Base-by-base conservation (phyloP, 2,329 filamentous ascomycete genomes). In the Neofusicoccum ribis region DNA sequence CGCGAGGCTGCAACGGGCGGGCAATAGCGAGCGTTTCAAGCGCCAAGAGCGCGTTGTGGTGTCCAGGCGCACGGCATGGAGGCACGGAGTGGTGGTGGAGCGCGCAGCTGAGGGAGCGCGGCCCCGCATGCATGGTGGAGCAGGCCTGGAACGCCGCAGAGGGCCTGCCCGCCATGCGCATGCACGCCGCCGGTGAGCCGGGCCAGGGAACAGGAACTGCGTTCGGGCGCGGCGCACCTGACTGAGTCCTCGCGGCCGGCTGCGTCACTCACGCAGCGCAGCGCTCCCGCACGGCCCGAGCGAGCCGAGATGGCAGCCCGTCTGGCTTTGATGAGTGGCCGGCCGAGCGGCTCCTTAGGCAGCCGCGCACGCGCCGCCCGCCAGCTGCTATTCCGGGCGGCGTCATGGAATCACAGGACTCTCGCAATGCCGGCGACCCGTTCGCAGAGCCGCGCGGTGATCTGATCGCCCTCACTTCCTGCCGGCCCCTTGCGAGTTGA, bases 371-470 rank as follows among this genome's bases (percentile, higher is more conserved):
- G 43, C 43, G 27, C 14, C 56, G 8, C n/a, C 9, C 1, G 9
- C 2, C 23, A 15, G 46, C 59, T 62, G 44, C 59, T 51, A 51
- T 62, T 51, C 43, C 46, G 46, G 36, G 59, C 34, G n/a, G 15
- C 8, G 46, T 20, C 17, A 50, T 20, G 47, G 59, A 62, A 62
- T 62, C 59, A 62, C 59, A 62, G 59, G 59, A 62, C 59, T 27
- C 37, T 51, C 46, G 46, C 46, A 62, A 62, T 62, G 59, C 59
- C 59, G 58, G 44, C 43, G 58, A 61, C 20, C 44, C 58, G 58
- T 49, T 15, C 39, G 59, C 46, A 62, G 47, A 44, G 59, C 46
- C 59, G 7, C 20, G 8, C 6, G 59, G 46, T 51, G 59, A 43
- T 51, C 59, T 36, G 56, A 47, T 46, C 41, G 39, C n/a, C 39